Evolutionary conservation across 306 rosid species (phyloP), one percentile per base, ranked within the genome.

Genomic region (Vigna radiata): DNA sequence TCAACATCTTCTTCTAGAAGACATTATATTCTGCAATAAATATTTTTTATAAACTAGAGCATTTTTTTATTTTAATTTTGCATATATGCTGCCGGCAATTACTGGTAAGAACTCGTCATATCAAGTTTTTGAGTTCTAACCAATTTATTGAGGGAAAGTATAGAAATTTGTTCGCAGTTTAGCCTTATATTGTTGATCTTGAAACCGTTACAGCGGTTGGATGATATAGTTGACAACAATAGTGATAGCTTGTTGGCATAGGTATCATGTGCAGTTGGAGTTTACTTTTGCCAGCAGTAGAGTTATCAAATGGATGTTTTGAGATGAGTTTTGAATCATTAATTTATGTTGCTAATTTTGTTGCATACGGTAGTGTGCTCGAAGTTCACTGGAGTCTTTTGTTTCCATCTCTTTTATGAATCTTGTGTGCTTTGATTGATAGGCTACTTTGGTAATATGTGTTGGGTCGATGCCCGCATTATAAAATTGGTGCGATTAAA

Each of bases 1-100:
- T 95, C 72, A 82, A 82, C 83, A 85, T 95, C 65, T 87, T 90
- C 80, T 84, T 86, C 90, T 95, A 89, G 84, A 81, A 67, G 41
- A 21, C 25, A 16, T 41, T 50, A 25, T 72, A 27, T 60, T 60
- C 62, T 61, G 56, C 52, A 50, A 49, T 72, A 65, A 74, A 39
- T 33, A 47, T 39, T 60, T 75, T 84, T 27, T 62, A 65, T 23
- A 75, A 55, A 63, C 75, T 15, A 43, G 39, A 67, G 47, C 64
- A 39, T 41, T 56, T 68, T 25, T 25, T 36, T 21, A 1, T 54
- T 39, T 31, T 82, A 62, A 5, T 83, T 75, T 78, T 81, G 66
- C 79, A 65, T 73, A 49, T 72, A 79, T 73, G 82, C 75, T 46
- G 56, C 73, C 60, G 69, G 87, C 72, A 43, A 79, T 50, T 62